A percentile compares a stretch with the other conserved stretches of the same genome.
These are phyloP conservation scores for Poa pratensis DNA, from an alignment of 176 grass and related monocot genomes.

Conservation along the genomic window DNA sequence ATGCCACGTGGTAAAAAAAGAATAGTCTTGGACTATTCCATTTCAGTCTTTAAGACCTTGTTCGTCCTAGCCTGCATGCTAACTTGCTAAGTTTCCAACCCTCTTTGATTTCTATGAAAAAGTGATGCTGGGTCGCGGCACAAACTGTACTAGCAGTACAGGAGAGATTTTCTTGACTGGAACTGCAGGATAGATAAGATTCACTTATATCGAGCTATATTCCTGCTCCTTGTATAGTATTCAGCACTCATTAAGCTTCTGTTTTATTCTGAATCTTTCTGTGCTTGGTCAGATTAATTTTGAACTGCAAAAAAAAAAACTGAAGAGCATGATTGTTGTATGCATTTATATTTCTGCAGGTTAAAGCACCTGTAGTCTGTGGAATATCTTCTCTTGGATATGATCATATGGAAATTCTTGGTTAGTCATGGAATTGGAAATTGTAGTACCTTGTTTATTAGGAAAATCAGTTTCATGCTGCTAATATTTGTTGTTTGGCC, in stretches of 20 bases:
- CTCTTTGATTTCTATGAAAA: not conserved
- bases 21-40: not conserved
- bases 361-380: slow-evolving; percentile 77
- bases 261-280: slow-evolving; percentile 1
- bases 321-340: slow-evolving; percentile 23
- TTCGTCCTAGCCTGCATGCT: not conserved
- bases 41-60: not conserved
- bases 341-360: slow-evolving; percentile 64
- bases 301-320: not conserved
- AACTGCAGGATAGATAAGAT: not conserved
- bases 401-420: slow-evolving; percentile 99
- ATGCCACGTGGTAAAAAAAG: not conserved
- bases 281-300: not conserved
- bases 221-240: not conserved
- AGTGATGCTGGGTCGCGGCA: not conserved
- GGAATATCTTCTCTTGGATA: slow-evolving; percentile 94
- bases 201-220: slow-evolving; percentile 3
- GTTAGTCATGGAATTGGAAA: slow-evolving; percentile 57
- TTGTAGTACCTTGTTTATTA: slow-evolving; percentile 14
- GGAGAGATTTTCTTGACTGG: not conserved
- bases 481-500: slow-evolving; percentile 26
- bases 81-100: slow-evolving; percentile 1
- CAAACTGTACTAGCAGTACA: not conserved
- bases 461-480: slow-evolving; percentile 2
- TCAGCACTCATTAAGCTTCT: slow-evolving; percentile 2